These are phyloP conservation scores for Ceratocystis smalleyi DNA, from an alignment of 2,329 filamentous ascomycete genomes.

Conservation along the genomic window DNA sequence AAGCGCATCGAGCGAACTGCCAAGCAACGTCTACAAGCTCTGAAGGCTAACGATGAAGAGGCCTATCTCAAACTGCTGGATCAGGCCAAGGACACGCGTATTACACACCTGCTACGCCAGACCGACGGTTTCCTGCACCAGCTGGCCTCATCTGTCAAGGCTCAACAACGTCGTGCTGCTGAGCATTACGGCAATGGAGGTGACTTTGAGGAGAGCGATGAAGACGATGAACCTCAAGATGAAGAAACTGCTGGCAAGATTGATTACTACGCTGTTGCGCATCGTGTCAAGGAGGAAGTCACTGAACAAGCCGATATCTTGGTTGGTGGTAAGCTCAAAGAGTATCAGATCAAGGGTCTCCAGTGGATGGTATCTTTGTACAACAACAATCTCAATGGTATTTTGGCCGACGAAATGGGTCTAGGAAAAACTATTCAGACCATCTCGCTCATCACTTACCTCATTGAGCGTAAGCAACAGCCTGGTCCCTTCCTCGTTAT, in stretches of 20 bases:
- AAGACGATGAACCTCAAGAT: slow-evolving; percentile 51
- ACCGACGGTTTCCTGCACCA: slow-evolving; percentile 96
- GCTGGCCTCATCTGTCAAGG: slow-evolving; percentile 84
- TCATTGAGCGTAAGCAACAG: slow-evolving; percentile 90
- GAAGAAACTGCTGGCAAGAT: slow-evolving; percentile 65
- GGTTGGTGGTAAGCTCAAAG: slow-evolving; percentile 83
- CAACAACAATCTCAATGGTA: slow-evolving; percentile 99
- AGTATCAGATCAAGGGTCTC: slow-evolving; percentile 95
- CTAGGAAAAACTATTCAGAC: slow-evolving; percentile 99
- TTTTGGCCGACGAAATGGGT: slow-evolving; percentile 98
- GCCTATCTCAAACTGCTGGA: slow-evolving; percentile 95
- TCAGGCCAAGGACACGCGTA: slow-evolving; percentile 98
- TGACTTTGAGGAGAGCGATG: slow-evolving; percentile 39
- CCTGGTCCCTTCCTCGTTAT: slow-evolving; percentile 89
- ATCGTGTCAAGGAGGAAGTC: slow-evolving; percentile 88
- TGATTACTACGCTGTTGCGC: slow-evolving; percentile 96
- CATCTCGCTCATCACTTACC: slow-evolving; percentile 90
- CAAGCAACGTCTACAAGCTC: slow-evolving; percentile 96
- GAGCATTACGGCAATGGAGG: slow-evolving; percentile 66
- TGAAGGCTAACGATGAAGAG: slow-evolving; percentile 98
- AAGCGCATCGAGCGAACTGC: slow-evolving; percentile 94
- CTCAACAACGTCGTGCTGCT: slow-evolving; percentile 71
- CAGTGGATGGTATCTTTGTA: slow-evolving; percentile 99
- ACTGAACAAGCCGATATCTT: slow-evolving; percentile 68
- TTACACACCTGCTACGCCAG: slow-evolving; percentile 89